These are phyloP conservation scores for Wickerhamiella nectarea DNA, from an alignment of 805 yeast genomes.

Conservation along the genomic window DNA sequence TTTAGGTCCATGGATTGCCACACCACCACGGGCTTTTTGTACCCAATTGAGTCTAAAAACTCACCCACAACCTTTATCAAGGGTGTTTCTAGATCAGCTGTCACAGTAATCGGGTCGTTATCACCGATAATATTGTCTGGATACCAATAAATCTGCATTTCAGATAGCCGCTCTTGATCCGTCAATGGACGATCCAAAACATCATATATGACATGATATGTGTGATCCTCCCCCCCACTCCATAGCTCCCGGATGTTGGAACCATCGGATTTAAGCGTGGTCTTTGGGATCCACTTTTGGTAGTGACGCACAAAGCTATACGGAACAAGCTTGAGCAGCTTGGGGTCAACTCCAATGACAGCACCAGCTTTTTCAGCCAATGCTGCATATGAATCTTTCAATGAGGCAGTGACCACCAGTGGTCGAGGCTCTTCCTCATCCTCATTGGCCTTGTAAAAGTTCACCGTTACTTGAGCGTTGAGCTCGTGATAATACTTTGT, in stretches of 20 bases:
- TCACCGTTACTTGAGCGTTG: conserved; percentile 20
- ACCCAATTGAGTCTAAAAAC: neutral
- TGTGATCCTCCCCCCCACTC: conserved; percentile 13
- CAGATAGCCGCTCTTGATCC: conserved; percentile 64
- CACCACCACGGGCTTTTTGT: neutral
- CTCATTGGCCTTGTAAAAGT: conserved; percentile 5
- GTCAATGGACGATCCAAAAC: conserved; percentile 56
- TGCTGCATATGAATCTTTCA: conserved; percentile 42
- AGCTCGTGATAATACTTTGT: conserved; percentile 25
- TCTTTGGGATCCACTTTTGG: neutral
- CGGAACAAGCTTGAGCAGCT: conserved; percentile 51
- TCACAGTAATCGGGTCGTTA: neutral
- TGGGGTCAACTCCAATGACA: conserved; percentile 40
- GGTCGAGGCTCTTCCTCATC: conserved; percentile 16
- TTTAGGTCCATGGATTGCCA: neutral
- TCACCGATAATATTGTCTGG: conserved; percentile 37
- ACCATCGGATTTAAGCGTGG: conserved; percentile 9
- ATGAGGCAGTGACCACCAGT: conserved; percentile 47
- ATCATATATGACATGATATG: conserved; percentile 48
- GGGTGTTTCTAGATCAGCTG: neutral
- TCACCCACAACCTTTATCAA: neutral
- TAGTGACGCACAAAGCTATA: neutral
- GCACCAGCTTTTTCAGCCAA: conserved; percentile 50
- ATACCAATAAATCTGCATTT: conserved; percentile 57
- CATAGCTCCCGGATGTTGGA: conserved; percentile 13